phyloP scores from a whole-genome alignment of 2,329 filamentous ascomycete species.

The Emmonsia crescens region DNA sequence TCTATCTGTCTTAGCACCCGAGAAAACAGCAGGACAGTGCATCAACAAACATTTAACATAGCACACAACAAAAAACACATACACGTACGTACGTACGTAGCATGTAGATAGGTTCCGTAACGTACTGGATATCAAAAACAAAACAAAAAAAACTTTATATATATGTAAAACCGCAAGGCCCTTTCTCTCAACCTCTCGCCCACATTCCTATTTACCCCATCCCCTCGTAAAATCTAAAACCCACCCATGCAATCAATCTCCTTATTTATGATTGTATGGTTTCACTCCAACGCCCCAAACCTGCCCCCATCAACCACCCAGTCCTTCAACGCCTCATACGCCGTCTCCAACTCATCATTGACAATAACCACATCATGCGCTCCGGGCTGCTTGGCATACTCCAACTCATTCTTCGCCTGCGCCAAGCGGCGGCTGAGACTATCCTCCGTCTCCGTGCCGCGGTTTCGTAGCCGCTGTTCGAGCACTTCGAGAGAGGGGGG shows the following conservation, averaged over 20 bases:
- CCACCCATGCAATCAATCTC: conserved; percentile 16
- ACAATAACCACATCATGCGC: conserved; percentile 56
- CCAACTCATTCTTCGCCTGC: conserved; percentile 65
- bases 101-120: not conserved
- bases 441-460: conserved; percentile 69
- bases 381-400: conserved; percentile 56
- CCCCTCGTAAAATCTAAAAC: not conserved
- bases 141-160: not conserved
- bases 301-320: conserved; percentile 38
- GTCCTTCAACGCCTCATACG: conserved; percentile 44
- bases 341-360: conserved; percentile 53
- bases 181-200: too few relatives aligned
- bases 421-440: conserved; percentile 56
- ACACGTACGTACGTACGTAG: not conserved
- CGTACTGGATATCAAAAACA: not conserved
- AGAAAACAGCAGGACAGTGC: not conserved
- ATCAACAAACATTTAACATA: too few relatives aligned
- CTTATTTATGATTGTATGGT: not conserved
- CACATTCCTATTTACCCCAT: not conserved
- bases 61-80: not conserved
- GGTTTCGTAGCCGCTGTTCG: conserved; percentile 61
- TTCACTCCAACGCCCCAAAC: conserved; percentile 18
- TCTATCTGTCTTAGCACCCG: not conserved
- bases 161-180: not conserved
- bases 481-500: conserved; percentile 66